Base-by-base conservation (phyloP, 352 stramenopile species). In the Halophytophthora polymorphica region DNA sequence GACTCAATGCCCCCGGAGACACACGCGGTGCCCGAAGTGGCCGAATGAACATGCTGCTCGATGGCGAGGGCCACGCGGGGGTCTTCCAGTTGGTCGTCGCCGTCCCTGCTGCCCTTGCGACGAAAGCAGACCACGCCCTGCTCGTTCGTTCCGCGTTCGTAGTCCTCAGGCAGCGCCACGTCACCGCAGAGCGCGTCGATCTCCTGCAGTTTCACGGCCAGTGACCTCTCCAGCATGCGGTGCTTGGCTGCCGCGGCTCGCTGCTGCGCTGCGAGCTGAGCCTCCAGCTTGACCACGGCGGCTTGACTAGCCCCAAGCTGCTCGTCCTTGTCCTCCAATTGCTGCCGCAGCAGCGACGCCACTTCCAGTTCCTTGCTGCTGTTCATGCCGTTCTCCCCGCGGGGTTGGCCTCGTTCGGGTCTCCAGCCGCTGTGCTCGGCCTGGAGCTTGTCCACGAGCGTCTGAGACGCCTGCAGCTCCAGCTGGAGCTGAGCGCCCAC, bases 171-270 rank as follows among this genome's bases (percentile, higher is more conserved):
- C 0, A 88, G 37, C 29, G 73, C 59, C n/a, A 88, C 43, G 31
- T 62, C 49, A n/a, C 48, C 64, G 44, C 77, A 88, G 1, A 88
- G 53, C 8, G 64, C 53, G 23, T 88, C 75, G 6, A 88, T 53
- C 18, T 88, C 70, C 14, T 69, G 73, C 1, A 76, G 39, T 45
- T 86, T 88, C n/a, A 86, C 69, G 1, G 66, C 45, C 14, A 80
- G 62, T 12, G 73, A 70, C 5, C 61, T 68, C 45, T 73, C 64
- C 13, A 86, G 61, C 23, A 73, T 43, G 29, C 57, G 62, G 15
- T 67, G 59, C 52, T 63, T 84, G 44, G 75, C 66, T 0, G 50
- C 49, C 8, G 73, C 47, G n/a, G 61, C 53, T 53, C 88, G 71
- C 41, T 88, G 57, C 50, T 86, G 68, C 11, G 51, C 53, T 0